Conservation (phyloP, 306 rosid genomes). For the Medicago ruthenica region DNA sequence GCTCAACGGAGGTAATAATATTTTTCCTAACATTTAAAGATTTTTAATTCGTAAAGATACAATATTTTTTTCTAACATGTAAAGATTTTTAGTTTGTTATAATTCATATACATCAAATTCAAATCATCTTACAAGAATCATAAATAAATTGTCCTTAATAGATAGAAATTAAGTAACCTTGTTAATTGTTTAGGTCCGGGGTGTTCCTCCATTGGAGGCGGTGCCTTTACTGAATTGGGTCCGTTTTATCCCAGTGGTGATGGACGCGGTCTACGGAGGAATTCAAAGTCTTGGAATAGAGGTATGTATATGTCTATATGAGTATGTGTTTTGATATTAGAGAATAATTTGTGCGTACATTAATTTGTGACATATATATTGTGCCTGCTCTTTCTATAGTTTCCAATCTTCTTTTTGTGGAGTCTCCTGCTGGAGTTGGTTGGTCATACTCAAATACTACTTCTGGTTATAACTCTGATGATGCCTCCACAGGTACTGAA, state of each 20-base stretch:
- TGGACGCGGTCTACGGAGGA: constrained; percentile 73
- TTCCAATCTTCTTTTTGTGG: constrained; percentile 86
- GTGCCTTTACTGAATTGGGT: constrained; percentile 92
- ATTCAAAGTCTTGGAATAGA: constrained; percentile 83
- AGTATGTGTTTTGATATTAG: constrained; percentile 8
- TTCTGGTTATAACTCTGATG: constrained; percentile 53
- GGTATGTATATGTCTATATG: constrained; percentile 44
- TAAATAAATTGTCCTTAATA: constrained; percentile 8
- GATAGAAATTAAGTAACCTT: constrained; percentile 2
- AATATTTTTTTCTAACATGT: background rate
- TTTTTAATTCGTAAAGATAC: background rate
- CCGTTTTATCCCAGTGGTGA: constrained; percentile 83
- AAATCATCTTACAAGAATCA: background rate
- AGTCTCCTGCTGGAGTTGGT: constrained; percentile 97
- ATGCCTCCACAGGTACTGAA: background rate
- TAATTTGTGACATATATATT: background rate
- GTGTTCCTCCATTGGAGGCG: constrained; percentile 94
- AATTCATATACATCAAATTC: too few species aligned
- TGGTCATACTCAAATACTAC: constrained; percentile 93
- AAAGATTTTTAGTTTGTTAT: background rate
- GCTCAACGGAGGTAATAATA: constrained; percentile 84
- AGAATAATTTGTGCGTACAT: background rate
- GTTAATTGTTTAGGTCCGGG: constrained; percentile 69
- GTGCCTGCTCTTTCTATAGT: constrained; percentile 44
- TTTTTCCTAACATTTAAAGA: background rate